Evolutionary conservation across 352 stramenopile species (phyloP).

Genomic region (Thalassiosira ordinaria): DNA sequence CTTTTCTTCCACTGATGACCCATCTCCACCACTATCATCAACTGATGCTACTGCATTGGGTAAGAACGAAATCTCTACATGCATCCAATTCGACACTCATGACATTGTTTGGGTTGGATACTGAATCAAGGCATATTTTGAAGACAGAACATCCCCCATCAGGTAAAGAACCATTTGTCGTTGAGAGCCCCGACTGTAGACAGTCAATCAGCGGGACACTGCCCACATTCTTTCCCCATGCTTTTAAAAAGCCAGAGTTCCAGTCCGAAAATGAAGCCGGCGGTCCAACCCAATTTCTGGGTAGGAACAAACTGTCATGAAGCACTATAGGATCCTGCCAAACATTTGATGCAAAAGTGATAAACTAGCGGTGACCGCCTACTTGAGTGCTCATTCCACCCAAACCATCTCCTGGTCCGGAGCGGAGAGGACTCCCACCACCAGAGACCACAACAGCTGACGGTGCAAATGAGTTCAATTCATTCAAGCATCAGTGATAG

Average conservation of each 20-base stretch:
- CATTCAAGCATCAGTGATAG: conserved; percentile 87
- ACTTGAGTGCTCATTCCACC: conserved; percentile 65
- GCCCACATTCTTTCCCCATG: conserved; percentile 95
- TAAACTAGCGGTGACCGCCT: conserved; percentile 65
- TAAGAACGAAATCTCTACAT: conserved; percentile 87
- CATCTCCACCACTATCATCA: conserved; percentile 90
- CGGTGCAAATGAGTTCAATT: conserved; percentile 91
- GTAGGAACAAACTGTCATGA: conserved; percentile 86
- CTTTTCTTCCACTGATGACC: conserved; percentile 94
- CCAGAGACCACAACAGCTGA: conserved; percentile 90
- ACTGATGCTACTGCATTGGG: conserved; percentile 92
- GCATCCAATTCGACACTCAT: conserved; percentile 67
- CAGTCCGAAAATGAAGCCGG: conserved; percentile 88
- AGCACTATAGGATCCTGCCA: conserved; percentile 92
- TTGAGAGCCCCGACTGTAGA: conserved; percentile 61
- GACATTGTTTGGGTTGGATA: conserved; percentile 59
- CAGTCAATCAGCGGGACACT: conserved; percentile 86
- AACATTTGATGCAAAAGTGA: conserved; percentile 93
- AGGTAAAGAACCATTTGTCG: conserved; percentile 77
- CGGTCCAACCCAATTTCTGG: conserved; percentile 92
- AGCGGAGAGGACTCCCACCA: conserved; percentile 55
- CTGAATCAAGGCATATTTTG: conserved; percentile 90
- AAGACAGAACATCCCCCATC: conserved; percentile 87
- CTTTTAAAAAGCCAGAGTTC: conserved; percentile 93
- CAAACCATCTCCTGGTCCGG: conserved; percentile 47